Conservation (phyloP, 495 filamentous ascomycete genomes). For the Lineolata rhizophorae region DNA sequence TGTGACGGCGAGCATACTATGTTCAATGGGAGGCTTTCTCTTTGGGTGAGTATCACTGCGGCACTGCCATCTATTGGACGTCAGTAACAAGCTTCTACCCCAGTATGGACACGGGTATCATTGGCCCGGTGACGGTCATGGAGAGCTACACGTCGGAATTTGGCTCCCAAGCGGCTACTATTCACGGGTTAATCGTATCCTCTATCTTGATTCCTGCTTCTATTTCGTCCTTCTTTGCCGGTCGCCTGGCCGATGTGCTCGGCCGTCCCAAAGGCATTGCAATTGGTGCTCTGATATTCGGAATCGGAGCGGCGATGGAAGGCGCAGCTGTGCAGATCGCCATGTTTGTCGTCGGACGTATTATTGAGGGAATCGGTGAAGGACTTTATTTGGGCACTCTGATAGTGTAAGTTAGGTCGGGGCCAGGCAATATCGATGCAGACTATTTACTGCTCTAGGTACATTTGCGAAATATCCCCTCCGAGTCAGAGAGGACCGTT, state of each 20-base stretch:
- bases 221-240: slow-evolving; percentile 37
- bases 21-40: too few species aligned
- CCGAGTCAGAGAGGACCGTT: slow-evolving; percentile 6
- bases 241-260: slow-evolving; percentile 34
- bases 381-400: neutral
- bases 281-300: slow-evolving; percentile 7
- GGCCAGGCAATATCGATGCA: neutral
- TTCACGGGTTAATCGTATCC: slow-evolving; percentile 40
- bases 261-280: slow-evolving; percentile 23
- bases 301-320: slow-evolving; percentile 8
- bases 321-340: slow-evolving; percentile 3
- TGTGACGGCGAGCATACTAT: too few species aligned
- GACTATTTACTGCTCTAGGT: slow-evolving; percentile 1
- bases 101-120: slow-evolving; percentile 37
- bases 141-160: slow-evolving; percentile 26
- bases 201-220: slow-evolving; percentile 40
- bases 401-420: neutral
- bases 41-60: too few species aligned
- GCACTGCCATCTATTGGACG: too few species aligned
- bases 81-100: slow-evolving; percentile 1
- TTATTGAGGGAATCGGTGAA: neutral
- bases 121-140: slow-evolving; percentile 43
- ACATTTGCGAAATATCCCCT: slow-evolving; percentile 13
- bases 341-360: slow-evolving; percentile 9
- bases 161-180: slow-evolving; percentile 28